Conservation (phyloP, 805 yeast species). For the Kurtzmaniella fragi region DNA sequence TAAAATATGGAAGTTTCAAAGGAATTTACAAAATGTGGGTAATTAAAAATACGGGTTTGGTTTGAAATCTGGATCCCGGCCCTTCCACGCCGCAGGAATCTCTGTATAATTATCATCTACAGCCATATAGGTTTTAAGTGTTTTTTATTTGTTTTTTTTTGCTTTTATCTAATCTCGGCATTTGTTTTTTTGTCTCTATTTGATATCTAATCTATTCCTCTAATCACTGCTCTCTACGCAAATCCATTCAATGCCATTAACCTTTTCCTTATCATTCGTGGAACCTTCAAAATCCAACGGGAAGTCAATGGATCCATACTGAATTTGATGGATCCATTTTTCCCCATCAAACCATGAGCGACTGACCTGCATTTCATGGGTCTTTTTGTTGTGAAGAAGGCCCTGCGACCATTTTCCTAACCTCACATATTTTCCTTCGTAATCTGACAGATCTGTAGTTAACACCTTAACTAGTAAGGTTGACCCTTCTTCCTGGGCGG, state of each 20-base stretch:
- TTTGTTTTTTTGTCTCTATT: too few species aligned
- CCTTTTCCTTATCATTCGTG: slow-evolving; percentile 5
- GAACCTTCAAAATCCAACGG: slow-evolving; percentile 17
- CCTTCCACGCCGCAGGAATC: too few species aligned
- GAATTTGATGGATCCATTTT: slow-evolving; percentile 21
- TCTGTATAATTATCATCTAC: too few species aligned
- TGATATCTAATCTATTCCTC: too few species aligned
- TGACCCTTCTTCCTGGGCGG: slow-evolving; percentile 3
- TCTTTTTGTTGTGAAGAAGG: slow-evolving; percentile 25
- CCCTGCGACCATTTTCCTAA: slow-evolving; percentile 54
- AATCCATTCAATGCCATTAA: slow-evolving; percentile 5
- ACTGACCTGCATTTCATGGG: slow-evolving; percentile 23
- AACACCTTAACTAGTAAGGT: slow-evolving; percentile 11
- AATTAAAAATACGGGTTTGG: too few species aligned
- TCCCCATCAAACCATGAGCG: slow-evolving; percentile 15
- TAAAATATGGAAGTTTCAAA: too few species aligned
- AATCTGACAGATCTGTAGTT: slow-evolving; percentile 15
- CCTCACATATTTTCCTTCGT: slow-evolving; percentile 41
- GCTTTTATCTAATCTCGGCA: too few species aligned
- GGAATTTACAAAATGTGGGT: too few species aligned
- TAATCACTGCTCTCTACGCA: slow-evolving; percentile 15
- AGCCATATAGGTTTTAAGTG: too few species aligned
- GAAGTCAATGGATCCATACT: slow-evolving; percentile 21
- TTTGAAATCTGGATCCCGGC: too few species aligned
- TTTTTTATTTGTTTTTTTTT: too few species aligned